Evolutionary conservation across 73 alveolate genomes (phyloP).

Genomic region (Paramecium sonneborni): DNA sequence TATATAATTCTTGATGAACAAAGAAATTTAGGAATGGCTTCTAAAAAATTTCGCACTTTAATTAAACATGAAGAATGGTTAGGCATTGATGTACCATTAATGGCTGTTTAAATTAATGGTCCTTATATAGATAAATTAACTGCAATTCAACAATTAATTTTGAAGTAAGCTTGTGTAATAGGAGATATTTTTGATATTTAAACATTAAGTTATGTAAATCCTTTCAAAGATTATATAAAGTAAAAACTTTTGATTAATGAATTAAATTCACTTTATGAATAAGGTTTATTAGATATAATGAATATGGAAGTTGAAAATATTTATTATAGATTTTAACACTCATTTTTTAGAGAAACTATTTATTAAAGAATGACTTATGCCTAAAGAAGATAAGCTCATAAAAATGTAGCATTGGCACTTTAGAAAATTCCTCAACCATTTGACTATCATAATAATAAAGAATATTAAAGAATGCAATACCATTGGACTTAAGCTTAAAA

Average conservation of each 20-base stretch:
- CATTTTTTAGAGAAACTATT: background rate
- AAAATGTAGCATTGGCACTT: constrained; percentile 21
- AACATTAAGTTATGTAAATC: background rate
- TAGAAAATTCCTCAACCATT: constrained; percentile 7
- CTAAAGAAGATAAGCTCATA: constrained; percentile 30
- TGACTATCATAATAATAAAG: constrained; percentile 2
- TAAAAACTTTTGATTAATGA: background rate
- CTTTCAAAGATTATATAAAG: background rate
- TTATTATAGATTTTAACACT: background rate
- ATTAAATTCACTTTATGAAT: background rate
- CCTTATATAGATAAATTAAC: constrained; percentile 2
- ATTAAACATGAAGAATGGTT: constrained; percentile 33
- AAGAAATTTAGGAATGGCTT: constrained; percentile 2
- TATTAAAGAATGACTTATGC: constrained; percentile 27
- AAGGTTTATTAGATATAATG: background rate
- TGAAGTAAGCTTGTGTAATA: constrained; percentile 9
- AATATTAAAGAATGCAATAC: background rate
- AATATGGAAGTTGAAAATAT: background rate
- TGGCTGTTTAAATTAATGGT: background rate
- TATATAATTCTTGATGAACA: background rate
- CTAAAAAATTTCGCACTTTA: background rate
- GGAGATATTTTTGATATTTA: constrained; percentile 41
- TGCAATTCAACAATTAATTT: background rate
- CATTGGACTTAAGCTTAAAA: constrained; percentile 1
- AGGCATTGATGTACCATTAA: background rate